Evolutionary conservation across 1,139 yeast species (phyloP).

Genomic region (Candida glucosophila): DNA sequence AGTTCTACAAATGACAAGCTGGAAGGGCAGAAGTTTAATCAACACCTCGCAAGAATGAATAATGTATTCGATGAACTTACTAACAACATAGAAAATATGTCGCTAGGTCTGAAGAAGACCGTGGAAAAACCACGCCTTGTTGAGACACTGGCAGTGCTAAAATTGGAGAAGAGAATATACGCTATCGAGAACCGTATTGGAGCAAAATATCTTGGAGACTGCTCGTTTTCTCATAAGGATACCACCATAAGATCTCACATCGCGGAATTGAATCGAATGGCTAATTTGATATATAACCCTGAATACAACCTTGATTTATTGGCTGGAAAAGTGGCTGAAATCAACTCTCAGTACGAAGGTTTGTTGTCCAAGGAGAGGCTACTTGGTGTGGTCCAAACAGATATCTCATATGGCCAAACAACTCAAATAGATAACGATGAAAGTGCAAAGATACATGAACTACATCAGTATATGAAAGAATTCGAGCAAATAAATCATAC

Average conservation of each 20-base stretch:
- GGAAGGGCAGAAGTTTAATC: slow-evolving; percentile 2
- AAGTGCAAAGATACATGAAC: no score
- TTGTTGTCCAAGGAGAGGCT: slow-evolving; percentile 9
- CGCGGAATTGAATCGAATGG: slow-evolving; percentile 26
- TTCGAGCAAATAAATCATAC: slow-evolving; percentile 22
- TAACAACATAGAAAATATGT: slow-evolving; percentile 1
- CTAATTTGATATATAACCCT: slow-evolving; percentile 30
- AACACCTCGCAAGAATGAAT: slow-evolving; percentile 3
- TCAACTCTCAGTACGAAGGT: slow-evolving; percentile 11
- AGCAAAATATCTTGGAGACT: no score
- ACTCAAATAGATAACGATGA: slow-evolving; percentile 23
- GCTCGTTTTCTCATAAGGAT: slow-evolving; percentile 1
- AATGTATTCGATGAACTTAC: slow-evolving; percentile 5
- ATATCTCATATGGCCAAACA: background rate
- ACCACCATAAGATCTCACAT: slow-evolving; percentile 12
- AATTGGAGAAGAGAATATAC: slow-evolving; percentile 17
- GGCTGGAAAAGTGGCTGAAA: slow-evolving; percentile 10
- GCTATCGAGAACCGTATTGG: slow-evolving; percentile 16
- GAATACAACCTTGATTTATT: slow-evolving; percentile 17
- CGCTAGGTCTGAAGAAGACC: background rate
- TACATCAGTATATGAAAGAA: slow-evolving; percentile 27
- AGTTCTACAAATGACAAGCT: slow-evolving; percentile 2
- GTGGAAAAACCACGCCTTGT: slow-evolving; percentile 1
- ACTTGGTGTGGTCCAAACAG: slow-evolving; percentile 5
- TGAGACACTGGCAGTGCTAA: slow-evolving; percentile 8